These are phyloP conservation scores for Cyclocybe cylindracea DNA, from an alignment of 768 basidiomycete genomes.

Conservation along the genomic window DNA sequence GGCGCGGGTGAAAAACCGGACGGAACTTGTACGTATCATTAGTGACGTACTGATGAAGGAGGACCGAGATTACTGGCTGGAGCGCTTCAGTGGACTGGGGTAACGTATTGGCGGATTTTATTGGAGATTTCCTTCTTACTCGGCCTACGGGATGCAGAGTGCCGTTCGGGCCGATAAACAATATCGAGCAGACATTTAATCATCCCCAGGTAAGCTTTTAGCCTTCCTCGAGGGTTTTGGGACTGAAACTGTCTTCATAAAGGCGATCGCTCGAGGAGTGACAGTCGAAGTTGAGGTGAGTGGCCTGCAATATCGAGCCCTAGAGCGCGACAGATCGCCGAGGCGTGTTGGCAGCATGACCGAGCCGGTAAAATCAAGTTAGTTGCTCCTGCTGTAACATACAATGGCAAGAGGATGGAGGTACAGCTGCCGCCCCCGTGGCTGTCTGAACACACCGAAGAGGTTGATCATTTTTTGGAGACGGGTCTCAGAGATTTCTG, in stretches of 20 bases:
- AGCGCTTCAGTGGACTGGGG: conserved; percentile 76
- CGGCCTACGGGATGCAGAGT: conserved; percentile 43
- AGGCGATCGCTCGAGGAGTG: conserved; percentile 76
- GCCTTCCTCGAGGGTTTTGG: neutral
- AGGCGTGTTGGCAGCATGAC: conserved; percentile 51
- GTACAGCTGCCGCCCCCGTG: conserved; percentile 82
- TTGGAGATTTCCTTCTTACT: neutral
- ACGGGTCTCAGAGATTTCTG: conserved; percentile 1
- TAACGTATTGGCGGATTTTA: conserved; percentile 34
- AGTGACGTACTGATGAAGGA: conserved; percentile 56
- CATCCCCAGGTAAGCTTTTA: conserved; percentile 63
- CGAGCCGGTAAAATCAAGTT: conserved; percentile 77
- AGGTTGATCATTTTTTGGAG: conserved; percentile 42
- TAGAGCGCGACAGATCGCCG: too few species aligned
- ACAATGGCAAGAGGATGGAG: conserved; percentile 79
- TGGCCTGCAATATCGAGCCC: neutral
- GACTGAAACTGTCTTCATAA: conserved; percentile 7
- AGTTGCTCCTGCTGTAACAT: conserved; percentile 78
- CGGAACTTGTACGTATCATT: conserved; percentile 68
- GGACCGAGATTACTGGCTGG: conserved; percentile 73
- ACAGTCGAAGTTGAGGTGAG: conserved; percentile 79
- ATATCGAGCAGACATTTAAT: conserved; percentile 84
- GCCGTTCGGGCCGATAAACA: conserved; percentile 91
- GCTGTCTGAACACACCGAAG: conserved; percentile 80
- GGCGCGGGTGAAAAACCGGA: conserved; percentile 74